These are phyloP conservation scores for Candida berthetii DNA, from an alignment of 805 yeast species.

Conservation along the genomic window DNA sequence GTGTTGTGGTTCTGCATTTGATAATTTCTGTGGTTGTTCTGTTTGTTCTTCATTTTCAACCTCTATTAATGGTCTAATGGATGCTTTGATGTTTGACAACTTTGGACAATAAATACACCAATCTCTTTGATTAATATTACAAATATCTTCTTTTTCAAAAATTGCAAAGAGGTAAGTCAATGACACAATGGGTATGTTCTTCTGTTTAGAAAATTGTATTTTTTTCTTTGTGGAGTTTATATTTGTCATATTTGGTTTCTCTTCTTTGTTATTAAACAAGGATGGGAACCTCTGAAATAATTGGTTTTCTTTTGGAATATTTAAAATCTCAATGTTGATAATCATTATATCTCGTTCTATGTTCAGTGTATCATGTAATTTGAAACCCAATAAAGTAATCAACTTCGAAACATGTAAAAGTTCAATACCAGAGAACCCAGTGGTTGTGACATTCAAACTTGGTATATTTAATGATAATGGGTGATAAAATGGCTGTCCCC, in stretches of 20 bases:
- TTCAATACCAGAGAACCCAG: slow-evolving; percentile 79
- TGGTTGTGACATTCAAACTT: slow-evolving; percentile 36
- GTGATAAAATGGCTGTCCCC: slow-evolving; percentile 49
- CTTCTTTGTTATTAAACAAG: slow-evolving; percentile 13
- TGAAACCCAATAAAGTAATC: slow-evolving; percentile 46
- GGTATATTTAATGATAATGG: slow-evolving; percentile 11
- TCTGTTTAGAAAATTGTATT: slow-evolving; percentile 49
- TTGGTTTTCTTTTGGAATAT: slow-evolving; percentile 31
- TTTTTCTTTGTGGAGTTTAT: slow-evolving; percentile 43
- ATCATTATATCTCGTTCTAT: slow-evolving; percentile 50
- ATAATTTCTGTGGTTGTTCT: background rate
- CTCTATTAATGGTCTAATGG: slow-evolving; percentile 14
- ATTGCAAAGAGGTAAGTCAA: slow-evolving; percentile 49
- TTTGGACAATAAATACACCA: slow-evolving; percentile 56
- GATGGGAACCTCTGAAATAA: slow-evolving; percentile 31
- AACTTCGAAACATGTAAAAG: slow-evolving; percentile 64
- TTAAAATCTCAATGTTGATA: slow-evolving; percentile 42
- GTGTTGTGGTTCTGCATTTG: background rate
- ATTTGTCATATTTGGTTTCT: slow-evolving; percentile 18
- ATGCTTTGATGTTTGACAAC: slow-evolving; percentile 17
- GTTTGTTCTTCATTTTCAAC: background rate
- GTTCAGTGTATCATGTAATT: slow-evolving; percentile 41
- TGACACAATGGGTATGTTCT: slow-evolving; percentile 55
- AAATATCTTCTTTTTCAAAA: slow-evolving; percentile 28
- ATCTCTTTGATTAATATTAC: slow-evolving; percentile 35